Evolutionary conservation across 495 filamentous ascomycete species (phyloP), one percentile per base, ranked within the genome.

Genomic region (Chaetomidium leptoderma): DNA sequence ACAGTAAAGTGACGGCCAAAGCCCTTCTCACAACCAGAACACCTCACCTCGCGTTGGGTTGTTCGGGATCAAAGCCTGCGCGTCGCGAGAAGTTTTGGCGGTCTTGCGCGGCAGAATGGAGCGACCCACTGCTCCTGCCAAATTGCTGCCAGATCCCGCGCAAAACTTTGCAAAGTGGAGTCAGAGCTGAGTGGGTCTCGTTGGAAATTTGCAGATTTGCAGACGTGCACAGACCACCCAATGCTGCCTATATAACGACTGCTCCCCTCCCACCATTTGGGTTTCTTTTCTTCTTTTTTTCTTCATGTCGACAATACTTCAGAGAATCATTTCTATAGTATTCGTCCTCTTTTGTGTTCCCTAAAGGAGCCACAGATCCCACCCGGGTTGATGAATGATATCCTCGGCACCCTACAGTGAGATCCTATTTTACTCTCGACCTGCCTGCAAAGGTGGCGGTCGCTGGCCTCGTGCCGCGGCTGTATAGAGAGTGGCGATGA

Each of bases 251-350:
- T 78, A 72, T 68, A 74, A 55, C 33, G 21, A 7, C 13, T 3
- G 13, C 50, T 23, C 14, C 39, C 48, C 56, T 23, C 55, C 43
- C 63, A 5, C 26, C 16, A 27, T 53, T 65, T 68, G 32, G 58
- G 39, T 62, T 66, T 69, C 32, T 27, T 65, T 68, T 70, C 61
- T 50, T 65, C 55, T 56, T 66, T 73, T 72, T 71, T 68, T 74
- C 65, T 60, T 73, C 64, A 74, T 73, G 81, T 80, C 82, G 82
- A 85, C 81, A 83, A 82, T 85, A 83, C 81, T 81, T 84, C 71
- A 73, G 85, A 89, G 86, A 88, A 90, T 90, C 87, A 88, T 86
- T 89, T 90, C 82, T 89, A 89, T 86, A 90, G 86, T 88, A 85
- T 77, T 87, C 80, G 85, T 87, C 83, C 80, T 73, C 78, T 80